Percentiles rank a stretch among this genome's conserved stretches.
phyloP scores from a whole-genome alignment of 495 filamentous ascomycete genomes.

The Hypoxylon intermedium region DNA sequence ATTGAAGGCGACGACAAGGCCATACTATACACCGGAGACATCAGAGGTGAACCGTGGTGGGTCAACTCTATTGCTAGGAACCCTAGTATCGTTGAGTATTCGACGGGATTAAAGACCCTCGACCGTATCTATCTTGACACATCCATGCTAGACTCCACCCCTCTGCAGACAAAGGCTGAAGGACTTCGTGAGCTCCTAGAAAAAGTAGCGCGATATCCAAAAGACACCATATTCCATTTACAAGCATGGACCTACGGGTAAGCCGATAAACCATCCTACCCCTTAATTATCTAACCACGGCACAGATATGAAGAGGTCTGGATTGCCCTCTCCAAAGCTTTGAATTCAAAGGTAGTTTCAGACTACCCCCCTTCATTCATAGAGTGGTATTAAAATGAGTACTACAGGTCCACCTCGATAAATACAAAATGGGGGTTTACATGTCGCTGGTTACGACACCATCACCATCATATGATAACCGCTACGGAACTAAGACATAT shows the following conservation, averaged over 20 bases:
- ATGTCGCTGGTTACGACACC: slow-evolving; percentile 61
- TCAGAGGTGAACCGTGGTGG: slow-evolving; percentile 71
- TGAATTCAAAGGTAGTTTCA: slow-evolving; percentile 67
- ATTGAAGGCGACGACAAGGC: slow-evolving; percentile 79
- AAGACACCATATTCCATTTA: slow-evolving; percentile 82
- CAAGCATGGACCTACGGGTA: slow-evolving; percentile 92
- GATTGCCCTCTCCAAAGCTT: slow-evolving; percentile 75
- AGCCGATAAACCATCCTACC: slow-evolving; percentile 1
- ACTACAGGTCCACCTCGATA: slow-evolving; percentile 76
- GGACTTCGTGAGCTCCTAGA: slow-evolving; percentile 76
- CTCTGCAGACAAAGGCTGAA: slow-evolving; percentile 67
- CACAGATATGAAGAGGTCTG: slow-evolving; percentile 82
- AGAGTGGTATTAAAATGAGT: neutral
- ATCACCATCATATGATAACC: too few species aligned
- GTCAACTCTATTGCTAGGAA: slow-evolving; percentile 67
- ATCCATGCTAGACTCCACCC: slow-evolving; percentile 65
- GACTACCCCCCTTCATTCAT: neutral
- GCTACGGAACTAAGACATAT: slow-evolving; percentile 45
- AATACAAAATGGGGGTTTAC: slow-evolving; percentile 80
- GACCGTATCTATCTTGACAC: slow-evolving; percentile 90
- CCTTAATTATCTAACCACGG: neutral
- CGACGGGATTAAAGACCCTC: slow-evolving; percentile 66
- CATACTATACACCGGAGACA: slow-evolving; percentile 91
- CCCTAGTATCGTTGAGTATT: slow-evolving; percentile 78
- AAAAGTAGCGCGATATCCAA: slow-evolving; percentile 72